These are phyloP conservation scores for Magnusiomyces tetraspermus DNA, from an alignment of 1,139 yeast genomes.

Conservation along the genomic window DNA sequence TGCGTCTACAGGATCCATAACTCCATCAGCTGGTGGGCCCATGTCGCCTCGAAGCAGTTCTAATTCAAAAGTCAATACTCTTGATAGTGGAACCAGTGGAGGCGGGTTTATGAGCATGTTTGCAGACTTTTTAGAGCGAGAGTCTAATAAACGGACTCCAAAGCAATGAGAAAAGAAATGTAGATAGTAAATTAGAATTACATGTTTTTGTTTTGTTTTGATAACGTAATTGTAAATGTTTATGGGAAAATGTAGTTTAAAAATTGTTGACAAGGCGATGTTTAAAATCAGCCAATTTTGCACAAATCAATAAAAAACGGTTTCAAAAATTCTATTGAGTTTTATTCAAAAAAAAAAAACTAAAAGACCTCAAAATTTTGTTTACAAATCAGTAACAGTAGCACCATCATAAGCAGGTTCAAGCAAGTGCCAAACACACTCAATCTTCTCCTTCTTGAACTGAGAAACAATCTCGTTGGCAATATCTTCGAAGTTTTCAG, in stretches of 20 bases:
- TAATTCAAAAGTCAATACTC: constrained; percentile 19
- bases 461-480: constrained; percentile 65
- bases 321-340: too few relatives aligned
- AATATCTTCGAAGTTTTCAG: constrained; percentile 74
- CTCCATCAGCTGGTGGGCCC: not conserved
- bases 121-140: constrained; percentile 85
- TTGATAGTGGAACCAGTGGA: constrained; percentile 21
- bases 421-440: constrained; percentile 72
- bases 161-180: too few relatives aligned
- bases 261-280: too few relatives aligned
- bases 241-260: too few relatives aligned
- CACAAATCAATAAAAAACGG: too few relatives aligned
- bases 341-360: too few relatives aligned
- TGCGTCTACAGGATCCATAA: not conserved
- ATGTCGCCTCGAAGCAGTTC: constrained; percentile 4
- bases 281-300: too few relatives aligned
- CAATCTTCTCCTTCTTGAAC: constrained; percentile 56
- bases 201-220: too few relatives aligned
- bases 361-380: too few relatives aligned
- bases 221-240: too few relatives aligned
- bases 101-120: constrained; percentile 74
- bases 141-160: constrained; percentile 26
- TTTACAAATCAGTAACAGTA: constrained; percentile 10
- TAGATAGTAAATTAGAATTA: too few relatives aligned
- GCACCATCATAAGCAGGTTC: constrained; percentile 90